A percentile compares a stretch with the other conserved stretches of the same genome.
Evolutionary conservation across 208 protist genomes (phyloP).

Genomic region (Angomonas desouzai): DNA sequence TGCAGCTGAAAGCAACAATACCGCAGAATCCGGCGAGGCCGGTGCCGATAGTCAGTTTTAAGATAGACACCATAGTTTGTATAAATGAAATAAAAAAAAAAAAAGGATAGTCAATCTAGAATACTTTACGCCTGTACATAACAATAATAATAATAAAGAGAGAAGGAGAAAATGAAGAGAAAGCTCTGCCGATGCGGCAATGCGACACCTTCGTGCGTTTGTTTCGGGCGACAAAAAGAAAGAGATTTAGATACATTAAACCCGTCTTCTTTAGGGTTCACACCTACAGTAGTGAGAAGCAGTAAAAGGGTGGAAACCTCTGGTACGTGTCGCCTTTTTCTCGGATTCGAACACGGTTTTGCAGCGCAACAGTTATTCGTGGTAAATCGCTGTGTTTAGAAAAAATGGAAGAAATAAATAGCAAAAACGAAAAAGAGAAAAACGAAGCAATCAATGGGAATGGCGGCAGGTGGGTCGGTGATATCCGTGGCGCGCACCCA

Average conservation of each 20-base stretch:
- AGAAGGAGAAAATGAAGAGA: constrained; percentile 4
- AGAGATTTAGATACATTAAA: no score
- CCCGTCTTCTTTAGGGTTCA: no score
- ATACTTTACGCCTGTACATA: neutral
- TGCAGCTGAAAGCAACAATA: constrained; percentile 70
- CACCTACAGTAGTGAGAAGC: no score
- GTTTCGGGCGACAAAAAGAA: no score
- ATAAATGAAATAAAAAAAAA: constrained; percentile 9
- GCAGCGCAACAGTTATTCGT: no score
- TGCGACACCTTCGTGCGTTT: neutral
- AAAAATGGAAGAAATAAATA: constrained; percentile 12
- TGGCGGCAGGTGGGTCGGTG: constrained; percentile 3
- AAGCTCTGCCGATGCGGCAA: neutral
- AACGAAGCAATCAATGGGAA: neutral
- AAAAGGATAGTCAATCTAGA: neutral
- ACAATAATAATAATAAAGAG: constrained; percentile 14
- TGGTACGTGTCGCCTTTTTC: no score
- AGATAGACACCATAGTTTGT: constrained; percentile 25
- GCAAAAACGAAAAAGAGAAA: neutral
- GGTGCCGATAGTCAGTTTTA: constrained; percentile 40
- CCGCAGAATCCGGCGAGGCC: constrained; percentile 40
- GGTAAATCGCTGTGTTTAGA: constrained; percentile 14
- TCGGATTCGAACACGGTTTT: no score
- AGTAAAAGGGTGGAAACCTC: no score
- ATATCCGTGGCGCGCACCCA: neutral